Evolutionary conservation across 2,329 filamentous ascomycete species (phyloP), one percentile per base, ranked within the genome.

Genomic region (Didymella arachidicola): DNA sequence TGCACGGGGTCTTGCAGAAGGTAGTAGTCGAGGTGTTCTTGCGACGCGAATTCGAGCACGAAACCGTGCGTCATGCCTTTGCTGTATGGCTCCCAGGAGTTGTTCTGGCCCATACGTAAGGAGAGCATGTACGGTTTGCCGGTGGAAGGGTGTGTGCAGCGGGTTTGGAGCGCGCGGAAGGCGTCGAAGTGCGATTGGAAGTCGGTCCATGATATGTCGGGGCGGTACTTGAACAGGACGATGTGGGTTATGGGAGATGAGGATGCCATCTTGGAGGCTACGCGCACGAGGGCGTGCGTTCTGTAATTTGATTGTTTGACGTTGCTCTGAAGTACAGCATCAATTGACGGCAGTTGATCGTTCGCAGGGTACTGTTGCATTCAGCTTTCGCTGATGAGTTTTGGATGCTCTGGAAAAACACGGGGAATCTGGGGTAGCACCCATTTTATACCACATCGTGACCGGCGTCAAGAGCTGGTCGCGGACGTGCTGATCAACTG

Each of bases 31-130:
- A 76, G 61, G 53, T 77, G 72, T 7, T 66, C 72, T 44, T 76
- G 71, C 4, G 58, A 66, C 10, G 63, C 72, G 49, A 78, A 76
- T 41, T 77, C 72, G 0, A 77, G 67, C 0, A 76, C 60, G 43
- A 76, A 76, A 12, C 61, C 73, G 53, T 78, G 74, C 11, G 75
- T 76, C 61, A 77, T 68, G 52, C 69, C 74, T 57, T 76, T 76
- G 10, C 44, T 61, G 55, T 62, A 68, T 1, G 70, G 65, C 52
- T 76, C 72, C 73, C 73, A 76, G 5, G 65, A 70, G 29, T 67
- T 65, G 48, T 76, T 76, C 34, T 77, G 72, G 47, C 74, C 74
- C 51, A 72, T 70, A 50, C 68, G 69, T 48, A 77, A 56, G 7
- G 65, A 69, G 32, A 66, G 63, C 58, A 76, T 77, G 58, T 75